Evolutionary conservation across 169 alveolate species (phyloP).

Genomic region (Plasmodium relictum): DNA sequence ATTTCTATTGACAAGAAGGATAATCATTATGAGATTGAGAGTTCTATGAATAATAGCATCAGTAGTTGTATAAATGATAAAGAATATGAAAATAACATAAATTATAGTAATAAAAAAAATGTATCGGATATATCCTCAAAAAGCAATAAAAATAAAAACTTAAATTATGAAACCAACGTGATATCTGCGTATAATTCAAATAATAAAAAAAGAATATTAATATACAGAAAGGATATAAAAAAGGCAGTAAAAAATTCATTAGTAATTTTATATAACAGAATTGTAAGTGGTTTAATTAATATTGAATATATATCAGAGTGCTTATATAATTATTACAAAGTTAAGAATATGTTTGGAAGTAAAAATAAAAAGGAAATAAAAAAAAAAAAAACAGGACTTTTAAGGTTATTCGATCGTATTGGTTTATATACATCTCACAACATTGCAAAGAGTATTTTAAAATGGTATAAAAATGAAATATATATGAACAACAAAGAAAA

Average conservation of each 20-base stretch:
- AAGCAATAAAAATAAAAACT: neutral
- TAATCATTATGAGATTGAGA: neutral
- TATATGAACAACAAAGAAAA: neutral
- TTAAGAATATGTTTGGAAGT: neutral
- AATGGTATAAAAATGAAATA: constrained; percentile 27
- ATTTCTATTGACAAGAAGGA: neutral
- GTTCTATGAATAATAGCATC: neutral
- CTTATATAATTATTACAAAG: constrained; percentile 5
- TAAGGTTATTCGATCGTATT: constrained; percentile 17
- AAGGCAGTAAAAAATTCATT: constrained; percentile 15
- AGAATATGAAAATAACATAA: neutral
- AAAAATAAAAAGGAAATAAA: constrained; percentile 6
- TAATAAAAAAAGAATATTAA: neutral
- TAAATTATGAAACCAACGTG: neutral
- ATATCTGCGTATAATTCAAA: neutral
- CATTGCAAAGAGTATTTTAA: constrained; percentile 20
- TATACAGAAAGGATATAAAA: constrained; percentile 24
- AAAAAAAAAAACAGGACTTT: neutral
- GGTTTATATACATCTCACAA: constrained; percentile 53
- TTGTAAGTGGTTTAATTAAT: constrained; percentile 37
- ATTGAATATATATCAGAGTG: constrained; percentile 31
- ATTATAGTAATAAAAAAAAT: neutral
- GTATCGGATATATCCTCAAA: neutral
- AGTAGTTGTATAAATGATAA: neutral
- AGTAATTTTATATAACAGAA: constrained; percentile 30